Percentiles rank a stretch among this genome's conserved stretches.
phyloP scores from a whole-genome alignment of 2,329 filamentous ascomycete genomes.

The Aureobasidium mangrovei region DNA sequence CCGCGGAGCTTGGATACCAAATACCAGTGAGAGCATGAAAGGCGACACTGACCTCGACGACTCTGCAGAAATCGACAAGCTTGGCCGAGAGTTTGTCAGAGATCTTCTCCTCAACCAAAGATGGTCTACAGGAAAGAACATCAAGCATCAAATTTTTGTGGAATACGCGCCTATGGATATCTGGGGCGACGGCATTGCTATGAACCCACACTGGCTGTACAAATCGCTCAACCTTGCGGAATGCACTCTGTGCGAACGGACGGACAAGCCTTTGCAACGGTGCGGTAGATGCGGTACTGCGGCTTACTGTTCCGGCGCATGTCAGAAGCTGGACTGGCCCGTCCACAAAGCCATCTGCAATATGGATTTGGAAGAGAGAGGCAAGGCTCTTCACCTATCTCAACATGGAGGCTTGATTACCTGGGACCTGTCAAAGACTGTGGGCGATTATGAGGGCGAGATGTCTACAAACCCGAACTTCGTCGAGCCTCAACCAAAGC shows the following conservation, averaged over 20 bases:
- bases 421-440: conserved; percentile 6
- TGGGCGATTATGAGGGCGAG: neutral
- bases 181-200: conserved; percentile 19
- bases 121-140: conserved; percentile 17
- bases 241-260: conserved; percentile 16
- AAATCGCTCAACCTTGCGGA: conserved; percentile 10
- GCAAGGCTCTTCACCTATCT: conserved; percentile 18
- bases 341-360: conserved; percentile 19
- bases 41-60: conserved; percentile 21
- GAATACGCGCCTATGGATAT: conserved; percentile 17
- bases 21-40: conserved; percentile 5
- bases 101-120: conserved; percentile 15
- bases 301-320: conserved; percentile 18
- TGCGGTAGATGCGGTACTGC: conserved; percentile 20
- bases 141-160: conserved; percentile 18
- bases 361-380: conserved; percentile 18
- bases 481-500: neutral
- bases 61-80: conserved; percentile 10
- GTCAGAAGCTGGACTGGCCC: conserved; percentile 19
- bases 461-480: conserved; percentile 6
- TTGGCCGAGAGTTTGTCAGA: conserved; percentile 9
- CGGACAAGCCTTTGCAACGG: conserved; percentile 8
- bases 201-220: conserved; percentile 21
- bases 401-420: conserved; percentile 16
- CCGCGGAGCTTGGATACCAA: conserved; percentile 14